Evolutionary conservation across 225 moss, liverwort and hornwort genomes (phyloP), one percentile per base, ranked within the genome.

Genomic region (Sphagnum tenellum): DNA sequence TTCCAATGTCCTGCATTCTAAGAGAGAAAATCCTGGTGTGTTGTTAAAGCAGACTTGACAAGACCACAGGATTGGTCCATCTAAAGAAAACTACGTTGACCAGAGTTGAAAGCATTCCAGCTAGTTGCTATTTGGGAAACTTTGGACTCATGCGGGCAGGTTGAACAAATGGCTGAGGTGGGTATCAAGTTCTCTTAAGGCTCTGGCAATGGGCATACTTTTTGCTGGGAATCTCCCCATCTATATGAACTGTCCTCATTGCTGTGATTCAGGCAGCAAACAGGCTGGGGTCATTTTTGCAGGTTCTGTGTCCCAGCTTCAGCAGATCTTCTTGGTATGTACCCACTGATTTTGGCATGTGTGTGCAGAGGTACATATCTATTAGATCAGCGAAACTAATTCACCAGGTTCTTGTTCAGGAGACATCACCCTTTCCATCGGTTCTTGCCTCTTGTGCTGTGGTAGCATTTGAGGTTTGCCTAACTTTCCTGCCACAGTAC

Each of bases 221-320:
- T 98, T 98, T 45, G 85, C 79, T 59, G 85, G 88, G 72, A 82
- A 93, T 76, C 69, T 93, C 50, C 98, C 98, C 7, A 90, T 98
- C 54, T 93, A 77, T 59, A 89, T 90, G 93, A 80, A 82, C 50
- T 98, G 98, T 73, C 98, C 98, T 74, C 75, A 90, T 62, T 98
- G 98, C 82, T 82, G 89, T 73, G 75, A 75, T 13, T 83, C 84
- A 64, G 77, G 76, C 59, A 79, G 81, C 55, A 85, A 64, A 60
- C 82, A 65, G 47, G 81, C 83, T 66, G 86, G 76, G 60, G 62
- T 72, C 56, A 68, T 73, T 7, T 83, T 84, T 71, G 98, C 90
- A 57, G 87, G 87, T 66, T 90, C 82, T 70, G 77, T 93, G 46
- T 93, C 98, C 4, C 98, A 98, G 75, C 98, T 98, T 65, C 98